A percentile compares a stretch with the other conserved stretches of the same genome.
Conservation (phyloP, 192 early-diverging fungal genomes). For the Glomus cerebriforme region DNA sequence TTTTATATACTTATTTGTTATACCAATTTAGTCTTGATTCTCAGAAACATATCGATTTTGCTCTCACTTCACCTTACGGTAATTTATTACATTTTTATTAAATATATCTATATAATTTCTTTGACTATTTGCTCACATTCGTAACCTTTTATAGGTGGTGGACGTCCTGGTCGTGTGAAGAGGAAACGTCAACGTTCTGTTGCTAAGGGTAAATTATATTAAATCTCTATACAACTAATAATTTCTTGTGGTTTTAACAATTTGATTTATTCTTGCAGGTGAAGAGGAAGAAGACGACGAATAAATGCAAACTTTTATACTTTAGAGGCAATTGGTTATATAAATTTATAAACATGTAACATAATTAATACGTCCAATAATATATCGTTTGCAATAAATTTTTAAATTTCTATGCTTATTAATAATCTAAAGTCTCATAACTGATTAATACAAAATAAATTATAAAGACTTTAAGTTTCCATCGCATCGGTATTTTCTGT, state of each 20-base stretch:
- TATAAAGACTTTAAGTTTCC: conserved; percentile 38
- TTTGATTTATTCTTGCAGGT: conserved; percentile 6
- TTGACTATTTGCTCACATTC: conserved; percentile 71
- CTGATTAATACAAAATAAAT: neutral
- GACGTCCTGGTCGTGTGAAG: conserved; percentile 96
- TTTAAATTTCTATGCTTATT: neutral
- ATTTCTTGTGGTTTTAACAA: neutral
- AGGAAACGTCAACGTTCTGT: conserved; percentile 73
- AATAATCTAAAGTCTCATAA: neutral
- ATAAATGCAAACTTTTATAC: neutral
- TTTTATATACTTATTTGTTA: neutral
- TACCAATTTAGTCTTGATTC: conserved; percentile 46
- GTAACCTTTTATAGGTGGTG: conserved; percentile 89
- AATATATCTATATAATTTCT: conserved; percentile 34
- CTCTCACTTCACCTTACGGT: conserved; percentile 78
- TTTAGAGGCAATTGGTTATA: neutral
- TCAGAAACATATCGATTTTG: conserved; percentile 65
- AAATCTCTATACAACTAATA: neutral
- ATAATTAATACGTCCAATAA: neutral
- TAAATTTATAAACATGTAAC: neutral
- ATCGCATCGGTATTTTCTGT: conserved; percentile 34
- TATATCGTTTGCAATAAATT: neutral
- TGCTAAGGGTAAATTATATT: conserved; percentile 11
- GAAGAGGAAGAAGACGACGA: conserved; percentile 31
- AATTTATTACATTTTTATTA: conserved; percentile 84